Conservation (phyloP, 129 eudicot genomes). For the Sambucus nigra region DNA sequence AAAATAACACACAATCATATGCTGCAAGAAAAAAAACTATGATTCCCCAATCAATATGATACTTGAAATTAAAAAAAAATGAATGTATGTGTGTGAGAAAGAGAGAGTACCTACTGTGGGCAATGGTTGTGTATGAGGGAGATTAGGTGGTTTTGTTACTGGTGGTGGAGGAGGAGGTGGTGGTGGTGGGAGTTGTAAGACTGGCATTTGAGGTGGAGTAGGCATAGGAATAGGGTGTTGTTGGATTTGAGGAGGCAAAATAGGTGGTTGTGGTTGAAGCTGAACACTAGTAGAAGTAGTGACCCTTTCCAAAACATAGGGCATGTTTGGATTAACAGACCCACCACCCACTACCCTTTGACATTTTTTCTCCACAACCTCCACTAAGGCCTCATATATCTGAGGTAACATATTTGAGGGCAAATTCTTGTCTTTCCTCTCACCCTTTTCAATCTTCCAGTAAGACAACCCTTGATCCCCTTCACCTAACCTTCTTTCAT, state of each 20-base stretch:
- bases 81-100: background rate
- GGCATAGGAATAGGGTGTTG: background rate
- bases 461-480: slow-evolving; percentile 17
- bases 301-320: slow-evolving; percentile 10
- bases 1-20: no score
- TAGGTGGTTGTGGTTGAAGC: slow-evolving; percentile 4
- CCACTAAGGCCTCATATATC: slow-evolving; percentile 54
- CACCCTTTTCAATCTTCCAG: slow-evolving; percentile 58
- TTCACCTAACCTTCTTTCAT: slow-evolving; percentile 22
- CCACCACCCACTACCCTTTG: slow-evolving; percentile 9
- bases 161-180: slow-evolving; percentile 2
- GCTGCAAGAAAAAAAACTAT: background rate
- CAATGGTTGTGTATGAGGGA: slow-evolving; percentile 23
- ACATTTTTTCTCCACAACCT: slow-evolving; percentile 48
- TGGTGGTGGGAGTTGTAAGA: slow-evolving; percentile 15
- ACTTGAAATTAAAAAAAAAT: no score
- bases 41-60: background rate
- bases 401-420: slow-evolving; percentile 73
- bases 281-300: slow-evolving; percentile 5
- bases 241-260: slow-evolving; percentile 16
- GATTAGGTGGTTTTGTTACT: slow-evolving; percentile 1
- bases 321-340: background rate
- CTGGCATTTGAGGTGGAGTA: background rate
- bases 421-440: slow-evolving; percentile 57
- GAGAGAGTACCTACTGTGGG: slow-evolving; percentile 37